phyloP scores from a whole-genome alignment of 805 yeast species.

The Saccharomycopsis babjevae region DNA sequence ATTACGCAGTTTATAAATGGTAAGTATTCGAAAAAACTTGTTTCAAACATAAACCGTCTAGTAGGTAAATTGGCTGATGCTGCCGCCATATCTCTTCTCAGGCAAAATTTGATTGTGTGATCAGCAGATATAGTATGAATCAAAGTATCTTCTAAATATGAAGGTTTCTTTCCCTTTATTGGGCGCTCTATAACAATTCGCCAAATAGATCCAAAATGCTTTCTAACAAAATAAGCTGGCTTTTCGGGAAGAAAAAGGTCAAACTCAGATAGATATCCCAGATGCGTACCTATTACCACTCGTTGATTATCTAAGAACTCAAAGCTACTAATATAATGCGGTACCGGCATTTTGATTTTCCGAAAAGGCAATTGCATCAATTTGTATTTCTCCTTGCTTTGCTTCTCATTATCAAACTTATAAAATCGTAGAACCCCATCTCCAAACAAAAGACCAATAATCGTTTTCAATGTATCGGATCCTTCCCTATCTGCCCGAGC shows the following conservation, averaged over 20 bases:
- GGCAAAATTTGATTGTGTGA: neutral
- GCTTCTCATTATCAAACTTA: neutral
- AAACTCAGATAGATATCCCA: neutral
- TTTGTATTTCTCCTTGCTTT: neutral
- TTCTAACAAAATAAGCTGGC: neutral
- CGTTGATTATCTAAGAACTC: neutral
- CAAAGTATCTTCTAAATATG: neutral
- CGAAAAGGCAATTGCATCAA: neutral
- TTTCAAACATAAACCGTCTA: neutral
- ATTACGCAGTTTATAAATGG: neutral
- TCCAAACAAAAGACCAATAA: neutral
- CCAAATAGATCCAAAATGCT: neutral
- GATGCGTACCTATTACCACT: neutral
- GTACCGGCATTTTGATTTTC: neutral
- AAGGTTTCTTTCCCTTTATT: neutral
- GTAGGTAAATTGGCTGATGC: neutral
- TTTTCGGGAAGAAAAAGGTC: neutral
- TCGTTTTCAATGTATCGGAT: neutral
- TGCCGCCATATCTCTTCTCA: neutral
- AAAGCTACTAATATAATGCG: neutral
- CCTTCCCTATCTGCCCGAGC: neutral
- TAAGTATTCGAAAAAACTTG: neutral
- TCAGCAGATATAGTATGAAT: neutral
- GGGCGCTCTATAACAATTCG: neutral
- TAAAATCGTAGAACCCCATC: neutral